These are phyloP conservation scores for Hysterium pulicare DNA, from an alignment of 2,329 filamentous ascomycete genomes.

Conservation along the genomic window DNA sequence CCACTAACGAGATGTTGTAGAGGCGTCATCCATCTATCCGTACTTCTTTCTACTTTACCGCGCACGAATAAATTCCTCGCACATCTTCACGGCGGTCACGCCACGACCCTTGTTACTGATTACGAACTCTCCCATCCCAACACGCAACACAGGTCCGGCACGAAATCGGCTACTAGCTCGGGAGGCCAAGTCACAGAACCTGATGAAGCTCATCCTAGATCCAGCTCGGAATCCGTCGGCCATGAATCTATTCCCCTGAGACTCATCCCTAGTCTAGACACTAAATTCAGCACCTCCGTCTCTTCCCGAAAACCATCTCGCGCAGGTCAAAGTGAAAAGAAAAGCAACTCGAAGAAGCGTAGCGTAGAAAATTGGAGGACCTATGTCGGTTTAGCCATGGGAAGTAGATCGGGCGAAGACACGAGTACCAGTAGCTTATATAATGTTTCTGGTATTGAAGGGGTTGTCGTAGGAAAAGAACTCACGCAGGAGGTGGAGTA, in stretches of 20 bases:
- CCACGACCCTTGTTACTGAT: neutral
- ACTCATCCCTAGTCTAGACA: neutral
- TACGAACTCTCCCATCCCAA: conserved; percentile 1
- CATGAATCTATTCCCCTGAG: neutral
- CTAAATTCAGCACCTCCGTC: neutral
- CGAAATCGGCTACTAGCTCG: neutral
- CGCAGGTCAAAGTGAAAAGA: conserved; percentile 5
- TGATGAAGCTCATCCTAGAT: neutral
- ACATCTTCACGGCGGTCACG: neutral
- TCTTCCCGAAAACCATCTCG: neutral
- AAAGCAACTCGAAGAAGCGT: conserved; percentile 6
- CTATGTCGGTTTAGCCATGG: neutral
- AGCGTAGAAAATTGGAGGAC: conserved; percentile 6
- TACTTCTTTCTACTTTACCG: conserved; percentile 1
- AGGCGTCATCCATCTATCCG: neutral
- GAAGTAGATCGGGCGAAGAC: neutral
- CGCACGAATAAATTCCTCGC: conserved; percentile 3
- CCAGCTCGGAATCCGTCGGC: neutral
- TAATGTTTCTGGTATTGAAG: neutral
- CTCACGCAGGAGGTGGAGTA: neutral
- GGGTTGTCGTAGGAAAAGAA: neutral
- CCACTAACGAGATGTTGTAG: too few relatives aligned
- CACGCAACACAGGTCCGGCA: neutral
- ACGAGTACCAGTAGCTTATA: conserved; percentile 3
- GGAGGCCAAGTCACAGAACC: neutral